These are phyloP conservation scores for Acidomyces sp. DNA, from an alignment of 495 filamentous ascomycete species.

Conservation along the genomic window DNA sequence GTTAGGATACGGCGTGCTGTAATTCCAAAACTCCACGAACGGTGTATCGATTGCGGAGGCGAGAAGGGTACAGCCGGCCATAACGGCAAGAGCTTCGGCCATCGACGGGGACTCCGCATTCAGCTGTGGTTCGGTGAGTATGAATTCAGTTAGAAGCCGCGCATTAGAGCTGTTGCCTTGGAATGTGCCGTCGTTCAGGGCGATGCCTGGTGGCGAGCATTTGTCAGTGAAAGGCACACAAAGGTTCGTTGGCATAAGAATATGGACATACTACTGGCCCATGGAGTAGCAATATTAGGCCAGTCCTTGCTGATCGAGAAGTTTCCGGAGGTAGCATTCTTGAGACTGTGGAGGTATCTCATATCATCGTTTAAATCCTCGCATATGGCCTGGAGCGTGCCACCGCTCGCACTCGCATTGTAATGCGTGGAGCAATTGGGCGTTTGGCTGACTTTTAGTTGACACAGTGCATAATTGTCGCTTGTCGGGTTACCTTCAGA, in stretches of 20 bases:
- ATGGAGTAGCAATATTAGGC: slow-evolving; percentile 39
- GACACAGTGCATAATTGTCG: slow-evolving; percentile 47
- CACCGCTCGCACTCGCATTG: slow-evolving; percentile 43
- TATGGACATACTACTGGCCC: slow-evolving; percentile 1
- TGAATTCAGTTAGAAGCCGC: slow-evolving; percentile 46
- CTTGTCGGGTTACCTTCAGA: neutral
- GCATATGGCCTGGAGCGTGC: slow-evolving; percentile 42
- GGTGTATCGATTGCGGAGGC: slow-evolving; percentile 39
- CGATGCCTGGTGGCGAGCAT: slow-evolving; percentile 41
- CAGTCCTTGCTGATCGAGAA: slow-evolving; percentile 35
- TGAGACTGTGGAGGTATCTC: slow-evolving; percentile 36
- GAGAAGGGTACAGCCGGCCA: slow-evolving; percentile 51
- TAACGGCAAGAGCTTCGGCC: slow-evolving; percentile 53
- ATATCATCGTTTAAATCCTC: slow-evolving; percentile 38
- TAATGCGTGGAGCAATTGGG: slow-evolving; percentile 51
- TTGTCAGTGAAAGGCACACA: neutral
- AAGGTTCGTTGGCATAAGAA: too few species aligned
- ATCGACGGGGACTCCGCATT: slow-evolving; percentile 43
- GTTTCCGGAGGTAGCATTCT: slow-evolving; percentile 25
- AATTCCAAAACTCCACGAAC: slow-evolving; percentile 37
- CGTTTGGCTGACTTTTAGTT: slow-evolving; percentile 43
- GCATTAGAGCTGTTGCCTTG: slow-evolving; percentile 48
- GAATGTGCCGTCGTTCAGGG: slow-evolving; percentile 46
- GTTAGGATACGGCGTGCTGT: slow-evolving; percentile 2
- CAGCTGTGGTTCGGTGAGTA: slow-evolving; percentile 25